These are phyloP conservation scores for Talinum fruticosum DNA, from an alignment of 148 eudicot genomes.

Conservation along the genomic window DNA sequence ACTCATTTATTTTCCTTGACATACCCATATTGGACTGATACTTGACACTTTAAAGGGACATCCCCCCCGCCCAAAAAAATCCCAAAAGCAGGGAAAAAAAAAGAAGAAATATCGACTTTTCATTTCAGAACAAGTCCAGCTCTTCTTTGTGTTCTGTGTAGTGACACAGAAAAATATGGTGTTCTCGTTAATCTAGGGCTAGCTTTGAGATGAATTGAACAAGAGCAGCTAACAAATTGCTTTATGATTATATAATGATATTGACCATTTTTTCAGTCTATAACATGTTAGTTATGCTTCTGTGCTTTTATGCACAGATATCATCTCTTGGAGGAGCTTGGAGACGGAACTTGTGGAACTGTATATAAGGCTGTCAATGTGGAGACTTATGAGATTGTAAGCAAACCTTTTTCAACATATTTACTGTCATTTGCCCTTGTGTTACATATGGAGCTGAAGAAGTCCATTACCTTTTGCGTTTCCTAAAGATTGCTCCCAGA, in stretches of 20 bases:
- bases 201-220: not conserved
- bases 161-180: not conserved
- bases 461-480: not conserved
- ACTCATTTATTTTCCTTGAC: not conserved
- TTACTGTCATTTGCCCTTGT: not conserved
- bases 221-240: not conserved
- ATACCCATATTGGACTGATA: not conserved
- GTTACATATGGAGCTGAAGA: not conserved
- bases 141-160: not conserved
- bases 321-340: conserved; percentile 74
- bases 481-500: not conserved
- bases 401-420: conserved; percentile 21
- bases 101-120: not conserved
- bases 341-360: conserved; percentile 94
- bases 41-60: not conserved
- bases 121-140: not conserved
- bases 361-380: conserved; percentile 84
- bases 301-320: conserved; percentile 48
- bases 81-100: not conserved
- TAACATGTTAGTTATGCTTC: conserved; percentile 8
- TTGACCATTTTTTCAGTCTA: not conserved
- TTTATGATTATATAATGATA: not conserved
- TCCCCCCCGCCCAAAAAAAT: not conserved
- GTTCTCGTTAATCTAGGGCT: not conserved
- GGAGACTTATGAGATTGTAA: conserved; percentile 80